Conservation (phyloP, 371 early-diverging fungal species). For the Phascolomyces articulosus region DNA sequence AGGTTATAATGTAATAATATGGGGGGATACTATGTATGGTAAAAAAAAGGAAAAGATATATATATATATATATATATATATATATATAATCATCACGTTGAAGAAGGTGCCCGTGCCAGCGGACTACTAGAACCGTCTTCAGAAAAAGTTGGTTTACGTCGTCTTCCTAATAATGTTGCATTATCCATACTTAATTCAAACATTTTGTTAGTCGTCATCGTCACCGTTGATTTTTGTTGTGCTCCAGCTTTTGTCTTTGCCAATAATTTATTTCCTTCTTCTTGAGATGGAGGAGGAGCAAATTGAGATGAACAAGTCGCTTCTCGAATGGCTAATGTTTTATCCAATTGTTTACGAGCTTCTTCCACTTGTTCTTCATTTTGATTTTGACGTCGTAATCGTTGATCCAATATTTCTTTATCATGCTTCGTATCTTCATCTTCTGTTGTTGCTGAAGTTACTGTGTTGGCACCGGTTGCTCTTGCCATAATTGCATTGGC, state of each 20-base stretch:
- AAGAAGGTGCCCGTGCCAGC: conserved; percentile 6
- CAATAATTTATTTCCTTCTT: conserved; percentile 10
- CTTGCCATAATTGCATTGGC: conserved; percentile 16
- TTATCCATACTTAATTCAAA: conserved; percentile 21
- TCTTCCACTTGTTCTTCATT: conserved; percentile 3
- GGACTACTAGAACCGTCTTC: neutral
- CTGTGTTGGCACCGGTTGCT: too few species aligned
- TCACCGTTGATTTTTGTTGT: neutral
- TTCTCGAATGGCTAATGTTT: conserved; percentile 1
- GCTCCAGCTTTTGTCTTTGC: neutral
- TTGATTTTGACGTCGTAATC: conserved; percentile 2
- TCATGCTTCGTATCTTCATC: conserved; percentile 26
- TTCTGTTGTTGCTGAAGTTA: too few species aligned
- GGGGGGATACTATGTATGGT: too few species aligned
- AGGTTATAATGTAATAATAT: too few species aligned
- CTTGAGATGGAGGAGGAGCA: conserved; percentile 14
- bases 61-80: neutral
- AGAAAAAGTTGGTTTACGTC: conserved; percentile 4
- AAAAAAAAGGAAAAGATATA: neutral
- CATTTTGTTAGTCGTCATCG: neutral
- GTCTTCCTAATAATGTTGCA: conserved; percentile 19
- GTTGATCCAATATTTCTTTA: conserved; percentile 7
- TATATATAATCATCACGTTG: too few species aligned
- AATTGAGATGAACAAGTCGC: neutral
- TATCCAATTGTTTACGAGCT: conserved; percentile 5